Evolutionary conservation across 169 alveolate genomes (phyloP), one percentile per base, ranked within the genome.

Genomic region (Eimeria acervulina): DNA sequence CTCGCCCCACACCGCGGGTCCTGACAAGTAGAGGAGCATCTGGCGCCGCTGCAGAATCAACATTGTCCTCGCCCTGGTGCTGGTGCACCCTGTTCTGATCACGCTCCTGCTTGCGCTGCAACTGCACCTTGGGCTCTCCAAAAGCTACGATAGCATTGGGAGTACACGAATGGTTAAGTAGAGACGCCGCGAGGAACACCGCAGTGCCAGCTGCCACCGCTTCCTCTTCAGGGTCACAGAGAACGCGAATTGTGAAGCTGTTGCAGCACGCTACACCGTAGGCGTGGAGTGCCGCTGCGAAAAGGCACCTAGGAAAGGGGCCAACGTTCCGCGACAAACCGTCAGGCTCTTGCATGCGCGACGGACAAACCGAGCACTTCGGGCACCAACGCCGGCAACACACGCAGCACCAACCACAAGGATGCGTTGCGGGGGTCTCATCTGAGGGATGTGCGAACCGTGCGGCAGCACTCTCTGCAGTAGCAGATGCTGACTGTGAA

Each of bases 231-330:
- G 91, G 91, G 31, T 83, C 91, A 83, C 91, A 83, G 2, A 36
- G 31, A 83, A 83, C 91, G 17, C 91, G 76, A 28, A 83, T 47
- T 83, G 91, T 83, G 91, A 83, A 83, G 91, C 76, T 83, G 52
- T 83, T 83, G 91, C 91, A 83, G 28, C 76, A 83, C 21, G 91
- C 74, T 31, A 83, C 91, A 59, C 91, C 91, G 52, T 83, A 83
- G 26, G 31, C 91, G 47, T 83, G 91, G 52, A 83, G 91, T 2
- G 91, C 91, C n/a, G 91, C 91, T 6, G 91, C 15, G 72, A 52
- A 44, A 1, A 83, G 91, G 91, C 91, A 83, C 91, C 76, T 83
- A 52, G 91, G 91, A 26, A 83, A 55, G 52, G 74, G 52, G 40
- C 12, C 52, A n/a, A 7, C 51, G 28, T 76, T 21, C 12, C 12